Conservation (phyloP, 768 basidiomycete species). For the Agrocybe chaxingu region DNA sequence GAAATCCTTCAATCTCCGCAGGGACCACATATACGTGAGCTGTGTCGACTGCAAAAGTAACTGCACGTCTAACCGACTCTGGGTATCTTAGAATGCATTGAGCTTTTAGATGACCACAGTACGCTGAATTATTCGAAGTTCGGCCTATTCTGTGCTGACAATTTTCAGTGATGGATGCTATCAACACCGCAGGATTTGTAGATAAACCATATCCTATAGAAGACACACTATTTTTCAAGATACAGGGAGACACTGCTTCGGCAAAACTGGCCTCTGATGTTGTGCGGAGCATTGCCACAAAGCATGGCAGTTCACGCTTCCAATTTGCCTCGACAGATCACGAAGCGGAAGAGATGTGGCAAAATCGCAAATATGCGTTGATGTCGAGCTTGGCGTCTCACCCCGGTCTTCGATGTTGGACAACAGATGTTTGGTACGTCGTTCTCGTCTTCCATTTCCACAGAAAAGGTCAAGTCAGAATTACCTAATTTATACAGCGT, state of each 20-base stretch:
- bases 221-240: conserved; percentile 89
- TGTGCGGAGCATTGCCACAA: conserved; percentile 59
- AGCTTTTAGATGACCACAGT: conserved; percentile 80
- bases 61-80: not conserved
- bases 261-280: conserved; percentile 56
- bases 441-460: not conserved
- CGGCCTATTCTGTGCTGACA: not conserved
- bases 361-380: conserved; percentile 82
- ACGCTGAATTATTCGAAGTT: conserved; percentile 14
- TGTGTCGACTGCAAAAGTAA: not conserved
- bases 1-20: conserved; percentile 70
- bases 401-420: conserved; percentile 72
- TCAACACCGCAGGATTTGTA: conserved; percentile 63
- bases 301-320: conserved; percentile 66
- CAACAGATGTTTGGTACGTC: conserved; percentile 84
- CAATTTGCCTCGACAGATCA: conserved; percentile 71
- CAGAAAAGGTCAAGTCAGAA: not conserved
- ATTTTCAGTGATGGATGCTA: conserved; percentile 67
- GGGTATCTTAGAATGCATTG: conserved; percentile 67
- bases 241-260: conserved; percentile 70
- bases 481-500: conserved; percentile 37
- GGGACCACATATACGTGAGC: conserved; percentile 74
- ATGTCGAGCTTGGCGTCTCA: conserved; percentile 64
- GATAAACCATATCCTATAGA: conserved; percentile 60
- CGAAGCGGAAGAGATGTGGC: conserved; percentile 78